Evolutionary conservation across 75 land plant species (phyloP), one percentile per base, ranked within the genome.

Genomic region (Selaginella moellendorffii): DNA sequence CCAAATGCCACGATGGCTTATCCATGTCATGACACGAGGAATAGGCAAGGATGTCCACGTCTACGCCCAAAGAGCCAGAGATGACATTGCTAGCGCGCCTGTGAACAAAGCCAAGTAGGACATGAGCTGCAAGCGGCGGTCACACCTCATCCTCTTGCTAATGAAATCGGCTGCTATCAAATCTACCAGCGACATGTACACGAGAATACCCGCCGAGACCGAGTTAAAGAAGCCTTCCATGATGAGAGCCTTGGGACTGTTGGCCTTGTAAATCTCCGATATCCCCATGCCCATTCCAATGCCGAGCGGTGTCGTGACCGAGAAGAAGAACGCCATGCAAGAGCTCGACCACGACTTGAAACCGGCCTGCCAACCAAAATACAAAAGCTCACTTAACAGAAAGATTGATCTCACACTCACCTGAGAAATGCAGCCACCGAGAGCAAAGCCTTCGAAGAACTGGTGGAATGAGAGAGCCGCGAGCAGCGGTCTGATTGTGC

Each of bases 361-460:
- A 27, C 82, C 79, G 5, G 92, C 97, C 78, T 90, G 83, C 24
- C 18, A 63, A n/a, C n/a, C 28, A 28, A 28, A 0, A 0, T 63
- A 19, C 22, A 0, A 18, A 28, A 63, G 65, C 23, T 61, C 8
- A 0, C 31, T 0, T 14, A 20, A 22, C 17, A 29, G 28, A 25
- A 2, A 17, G 2, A 1, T 27, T 52, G 28, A 53, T 20, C 2
- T 31, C 20, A 28, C 27, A 42, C 54, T 24, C 63, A 80, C 84
- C 72, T 81, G 77, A 0, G 93, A 85, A 28, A 88, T 76, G 77
- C 97, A 91, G 19, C 97, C 95, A 27, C 97, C 95, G 0, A 91
- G 78, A 0, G 97, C 97, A 69, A 91, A 91, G 1, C 97, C 97
- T 73, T 91, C 97, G 63, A 91, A 91, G 81, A 88, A 91, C 67